Base-by-base conservation (phyloP, 2,329 filamentous ascomycete genomes). In the Aschersonia sp. region DNA sequence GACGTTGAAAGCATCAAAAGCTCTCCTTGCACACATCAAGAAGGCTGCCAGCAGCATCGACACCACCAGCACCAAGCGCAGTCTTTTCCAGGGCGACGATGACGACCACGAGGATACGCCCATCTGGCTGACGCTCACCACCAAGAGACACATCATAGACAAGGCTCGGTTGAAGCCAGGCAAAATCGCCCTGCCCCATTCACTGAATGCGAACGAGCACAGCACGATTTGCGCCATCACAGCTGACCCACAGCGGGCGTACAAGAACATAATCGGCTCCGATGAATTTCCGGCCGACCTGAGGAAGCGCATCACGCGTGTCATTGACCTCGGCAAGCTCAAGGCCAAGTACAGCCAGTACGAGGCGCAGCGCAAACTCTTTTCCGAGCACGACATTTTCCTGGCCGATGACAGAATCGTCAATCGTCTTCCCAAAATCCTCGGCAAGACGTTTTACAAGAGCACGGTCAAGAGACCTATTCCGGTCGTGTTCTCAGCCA, bases 381-480 rank as follows among this genome's bases (percentile, higher is more conserved):
- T 83, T 52, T 71, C 79, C 43, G 87, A 95, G 64, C 87, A 95
- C 65, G 92, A 97, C 62, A 70, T 97, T 48, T 97, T 98, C 70
- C 74, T 98, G 49, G 90, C 85, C 46, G 92, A 98, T 63, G 86
- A 95, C 60, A 76, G 92, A 45, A 84, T 98, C 57, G 72, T 82
- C 59, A 81, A 76, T 62, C 69, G 73, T 31, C 74, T 97, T 50
- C 87, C 89, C 48, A 76, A 78, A 53, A 71, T 81, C 3, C 79
- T 98, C 10, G 92, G 90, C 56, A 97, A 95, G 71, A 83, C 83
- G 2, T 97, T 98, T 65, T 97, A 92, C 76, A 84, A 88, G 70
- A 75, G 70, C 48, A 86, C 83, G 4, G 66, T 69, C 53, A 97
- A 97, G 74, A 77, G 90, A 40, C 92, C 92, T 8, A 80, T 98